Conservation (phyloP, 345 rosid genomes). For the Populus pruinosa region DNA sequence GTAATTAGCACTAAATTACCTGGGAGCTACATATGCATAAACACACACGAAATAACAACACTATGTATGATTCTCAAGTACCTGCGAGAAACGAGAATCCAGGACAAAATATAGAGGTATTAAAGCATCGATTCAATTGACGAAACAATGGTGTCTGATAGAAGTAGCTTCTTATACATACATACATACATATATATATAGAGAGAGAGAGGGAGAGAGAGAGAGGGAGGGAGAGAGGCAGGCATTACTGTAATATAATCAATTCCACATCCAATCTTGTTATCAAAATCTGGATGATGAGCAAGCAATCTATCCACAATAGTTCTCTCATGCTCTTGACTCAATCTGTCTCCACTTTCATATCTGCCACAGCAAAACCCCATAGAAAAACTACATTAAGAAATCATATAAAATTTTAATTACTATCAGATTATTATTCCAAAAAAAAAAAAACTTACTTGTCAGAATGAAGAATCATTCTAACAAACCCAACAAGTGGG, state of each 20-base stretch:
- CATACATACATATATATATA: neutral
- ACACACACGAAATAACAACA: neutral
- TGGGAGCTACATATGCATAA: too few species aligned
- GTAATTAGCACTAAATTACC: too few species aligned
- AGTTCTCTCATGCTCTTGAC: constrained; percentile 66
- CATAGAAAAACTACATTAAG: neutral
- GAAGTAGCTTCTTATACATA: too few species aligned
- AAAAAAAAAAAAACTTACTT: constrained; percentile 31
- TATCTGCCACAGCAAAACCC: constrained; percentile 46
- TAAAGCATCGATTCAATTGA: neutral
- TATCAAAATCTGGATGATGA: constrained; percentile 68
- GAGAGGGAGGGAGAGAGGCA: constrained; percentile 7
- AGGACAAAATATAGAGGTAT: too few species aligned
- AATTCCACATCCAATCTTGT: constrained; percentile 84
- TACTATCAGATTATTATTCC: neutral
- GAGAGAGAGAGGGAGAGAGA: neutral
- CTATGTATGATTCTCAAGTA: neutral
- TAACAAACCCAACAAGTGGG: constrained; percentile 85
- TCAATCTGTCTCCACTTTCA: constrained; percentile 62
- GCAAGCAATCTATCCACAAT: constrained; percentile 80
- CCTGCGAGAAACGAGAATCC: too few species aligned
- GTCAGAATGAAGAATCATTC: constrained; percentile 89
- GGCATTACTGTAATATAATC: constrained; percentile 64
- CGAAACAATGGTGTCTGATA: neutral
- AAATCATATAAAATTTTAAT: neutral